Base-by-base conservation (phyloP, 306 rosid species). In the Lathyrus tuberosus region DNA sequence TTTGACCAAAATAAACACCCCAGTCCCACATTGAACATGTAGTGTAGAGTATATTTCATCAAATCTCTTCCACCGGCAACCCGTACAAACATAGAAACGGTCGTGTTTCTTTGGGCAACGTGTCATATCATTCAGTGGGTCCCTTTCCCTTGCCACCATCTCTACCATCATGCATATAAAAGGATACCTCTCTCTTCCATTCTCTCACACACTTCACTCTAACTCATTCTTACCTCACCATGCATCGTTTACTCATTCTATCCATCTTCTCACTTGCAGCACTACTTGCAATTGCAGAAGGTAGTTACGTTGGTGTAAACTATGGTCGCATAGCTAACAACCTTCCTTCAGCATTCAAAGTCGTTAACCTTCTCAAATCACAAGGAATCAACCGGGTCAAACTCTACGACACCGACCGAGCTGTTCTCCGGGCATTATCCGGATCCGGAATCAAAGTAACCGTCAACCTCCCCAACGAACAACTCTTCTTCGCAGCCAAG, bases 281-380 rank as follows among this genome's bases (percentile, higher is more conserved):
- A 22, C 8, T 22, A 53, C 33, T 53, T 53, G 61, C 16, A 54
- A 6, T 65, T 79, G 4, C 90, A 90, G 95, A 86, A 56, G 86
- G 80, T 14, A 89, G 79, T 24, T 86, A 82, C 0, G 63, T 90
- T 0, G 97, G 97, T 16, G 95, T 90, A n/a, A 90, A 90, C 95
- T 90, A 90, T 28, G 97, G 97, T 1, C 71, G 97, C n/a, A 35
- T 90, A 14, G 95, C 90, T 0, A 82, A 88, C 84, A 75, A 90
- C 72, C 90, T 90, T 8, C 97, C 97, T 0, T 81, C 97, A 0
- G 95, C 97, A 1, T 46, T 48, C 38, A 88, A 78, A 48, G 97
- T 88, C 0, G 90, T 84, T 0, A 69, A 80, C 49, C 90, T 90
- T n/a, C 83, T 90, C 5, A 86, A 78, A 62, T 83, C 97, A 0